Evolutionary conservation across 495 filamentous ascomycete species (phyloP).

Genomic region (Amniculicola lignicola): DNA sequence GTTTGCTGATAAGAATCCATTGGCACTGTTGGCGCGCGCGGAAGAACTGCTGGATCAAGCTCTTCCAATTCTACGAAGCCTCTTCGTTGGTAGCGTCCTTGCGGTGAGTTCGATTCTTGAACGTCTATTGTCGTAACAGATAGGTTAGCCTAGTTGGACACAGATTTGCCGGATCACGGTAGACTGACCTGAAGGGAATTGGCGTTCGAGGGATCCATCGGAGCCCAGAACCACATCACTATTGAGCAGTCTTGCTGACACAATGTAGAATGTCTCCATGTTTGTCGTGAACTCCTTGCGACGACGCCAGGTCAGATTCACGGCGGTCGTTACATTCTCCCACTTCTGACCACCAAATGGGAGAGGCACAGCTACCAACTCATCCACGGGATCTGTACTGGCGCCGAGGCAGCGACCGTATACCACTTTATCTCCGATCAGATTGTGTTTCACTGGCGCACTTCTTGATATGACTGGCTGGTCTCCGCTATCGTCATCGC

Average conservation of each 20-base stretch:
- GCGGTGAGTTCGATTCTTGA: not conserved
- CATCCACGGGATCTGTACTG: not conserved
- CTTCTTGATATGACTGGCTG: not conserved
- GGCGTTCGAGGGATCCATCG: not conserved
- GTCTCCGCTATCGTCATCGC: conserved; percentile 1
- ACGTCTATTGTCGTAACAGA: conserved; percentile 3
- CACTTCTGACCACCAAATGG: conserved; percentile 5
- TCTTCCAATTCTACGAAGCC: conserved; percentile 6
- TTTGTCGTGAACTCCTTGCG: conserved; percentile 3
- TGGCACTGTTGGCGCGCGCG: not conserved
- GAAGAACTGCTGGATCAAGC: not conserved
- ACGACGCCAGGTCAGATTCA: conserved; percentile 3
- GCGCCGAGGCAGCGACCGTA: conserved; percentile 1
- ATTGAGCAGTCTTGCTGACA: not conserved
- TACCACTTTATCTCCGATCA: conserved; percentile 8
- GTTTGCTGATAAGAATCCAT: not conserved
- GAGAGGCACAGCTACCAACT: conserved; percentile 1
- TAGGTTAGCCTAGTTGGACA: not conserved
- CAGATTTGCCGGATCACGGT: not conserved
- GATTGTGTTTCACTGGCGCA: conserved; percentile 7
- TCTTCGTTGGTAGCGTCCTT: not conserved
- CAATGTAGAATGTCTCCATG: not conserved
- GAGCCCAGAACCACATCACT: conserved; percentile 4
- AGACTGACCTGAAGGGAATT: conserved; percentile 9
- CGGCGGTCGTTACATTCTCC: conserved; percentile 1